Percentiles rank a stretch among this genome's conserved stretches.
Conservation (phyloP, 768 basidiomycete genomes). For the Trametes gibbosa region DNA sequence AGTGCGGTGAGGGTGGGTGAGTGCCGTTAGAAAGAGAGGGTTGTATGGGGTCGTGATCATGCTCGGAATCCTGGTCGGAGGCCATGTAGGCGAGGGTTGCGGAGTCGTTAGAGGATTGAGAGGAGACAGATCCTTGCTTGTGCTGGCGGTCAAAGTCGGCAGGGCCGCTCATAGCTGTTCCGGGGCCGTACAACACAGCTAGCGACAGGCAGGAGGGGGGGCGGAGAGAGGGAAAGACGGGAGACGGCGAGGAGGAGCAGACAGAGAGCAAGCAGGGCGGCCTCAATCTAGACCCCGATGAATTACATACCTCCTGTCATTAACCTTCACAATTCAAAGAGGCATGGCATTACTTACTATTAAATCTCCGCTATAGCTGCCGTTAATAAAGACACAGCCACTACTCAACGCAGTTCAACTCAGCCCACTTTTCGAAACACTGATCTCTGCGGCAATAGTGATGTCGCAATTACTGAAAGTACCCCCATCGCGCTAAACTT, state of each 20-base stretch:
- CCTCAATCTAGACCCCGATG: conserved; percentile 11
- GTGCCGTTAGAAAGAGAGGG: conserved; percentile 20
- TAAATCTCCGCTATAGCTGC: too few species aligned
- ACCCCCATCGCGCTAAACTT: too few species aligned
- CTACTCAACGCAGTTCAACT: too few species aligned
- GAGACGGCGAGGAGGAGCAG: conserved; percentile 1
- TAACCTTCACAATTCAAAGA: conserved; percentile 10
- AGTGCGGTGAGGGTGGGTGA: conserved; percentile 15
- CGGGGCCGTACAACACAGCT: conserved; percentile 4
- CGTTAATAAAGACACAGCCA: neutral
- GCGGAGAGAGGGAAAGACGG: conserved; percentile 3
- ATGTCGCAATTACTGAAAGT: too few species aligned
- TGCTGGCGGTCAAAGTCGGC: conserved; percentile 24
- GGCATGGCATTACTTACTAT: neutral
- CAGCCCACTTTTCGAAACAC: too few species aligned
- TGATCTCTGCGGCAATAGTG: too few species aligned
- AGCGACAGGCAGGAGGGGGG: neutral
- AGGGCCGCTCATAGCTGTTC: conserved; percentile 22
- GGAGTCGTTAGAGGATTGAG: conserved; percentile 24
- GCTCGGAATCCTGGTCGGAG: conserved; percentile 24
- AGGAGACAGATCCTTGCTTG: conserved; percentile 19
- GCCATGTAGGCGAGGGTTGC: conserved; percentile 31
- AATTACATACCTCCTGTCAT: conserved; percentile 15
- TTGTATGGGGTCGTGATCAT: conserved; percentile 17
- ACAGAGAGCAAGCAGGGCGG: conserved; percentile 7